A percentile compares a stretch with the other conserved stretches of the same genome.
These are phyloP conservation scores for Moesziomyces sp. DNA, from an alignment of 1,284 basidiomycete species.

Conservation along the genomic window DNA sequence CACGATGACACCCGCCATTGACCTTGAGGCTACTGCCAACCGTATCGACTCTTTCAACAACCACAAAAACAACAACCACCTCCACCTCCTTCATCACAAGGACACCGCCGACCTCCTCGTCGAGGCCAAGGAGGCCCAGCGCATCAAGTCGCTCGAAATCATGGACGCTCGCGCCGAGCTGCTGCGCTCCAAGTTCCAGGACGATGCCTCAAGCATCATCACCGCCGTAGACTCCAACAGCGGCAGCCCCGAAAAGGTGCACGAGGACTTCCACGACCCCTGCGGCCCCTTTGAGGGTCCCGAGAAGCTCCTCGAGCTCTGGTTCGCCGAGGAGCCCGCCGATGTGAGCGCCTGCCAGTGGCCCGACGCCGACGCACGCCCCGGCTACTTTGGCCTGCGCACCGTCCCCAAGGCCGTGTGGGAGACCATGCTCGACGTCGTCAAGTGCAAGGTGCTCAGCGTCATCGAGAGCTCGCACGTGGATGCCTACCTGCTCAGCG, in stretches of 20 bases:
- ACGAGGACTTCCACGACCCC: constrained; percentile 43
- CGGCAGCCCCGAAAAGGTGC: constrained; percentile 28
- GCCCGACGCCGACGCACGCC: constrained; percentile 39
- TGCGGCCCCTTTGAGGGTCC: constrained; percentile 72
- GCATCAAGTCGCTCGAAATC: constrained; percentile 45
- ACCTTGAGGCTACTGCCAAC: constrained; percentile 45
- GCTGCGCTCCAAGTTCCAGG: constrained; percentile 28
- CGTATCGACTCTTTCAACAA: constrained; percentile 36
- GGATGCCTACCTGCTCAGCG: constrained; percentile 96
- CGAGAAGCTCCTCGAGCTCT: constrained; percentile 97
- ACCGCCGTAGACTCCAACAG: constrained; percentile 43
- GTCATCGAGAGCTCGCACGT: constrained; percentile 85
- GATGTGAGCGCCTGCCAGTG: constrained; percentile 40
- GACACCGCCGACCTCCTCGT: constrained; percentile 48
- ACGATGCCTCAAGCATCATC: constrained; percentile 37
- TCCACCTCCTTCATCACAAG: constrained; percentile 31
- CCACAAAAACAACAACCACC: constrained; percentile 2
- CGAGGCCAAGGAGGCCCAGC: constrained; percentile 47
- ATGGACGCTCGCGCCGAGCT: constrained; percentile 45
- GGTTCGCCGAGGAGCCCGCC: constrained; percentile 80
- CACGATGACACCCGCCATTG: constrained; percentile 53
- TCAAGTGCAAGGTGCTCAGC: constrained; percentile 95
- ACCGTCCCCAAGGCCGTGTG: constrained; percentile 81
- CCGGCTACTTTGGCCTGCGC: constrained; percentile 74
- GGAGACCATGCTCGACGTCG: constrained; percentile 97